Base-by-base conservation (phyloP, 495 filamentous ascomycete genomes). In the Annulohypoxylon bovei region DNA sequence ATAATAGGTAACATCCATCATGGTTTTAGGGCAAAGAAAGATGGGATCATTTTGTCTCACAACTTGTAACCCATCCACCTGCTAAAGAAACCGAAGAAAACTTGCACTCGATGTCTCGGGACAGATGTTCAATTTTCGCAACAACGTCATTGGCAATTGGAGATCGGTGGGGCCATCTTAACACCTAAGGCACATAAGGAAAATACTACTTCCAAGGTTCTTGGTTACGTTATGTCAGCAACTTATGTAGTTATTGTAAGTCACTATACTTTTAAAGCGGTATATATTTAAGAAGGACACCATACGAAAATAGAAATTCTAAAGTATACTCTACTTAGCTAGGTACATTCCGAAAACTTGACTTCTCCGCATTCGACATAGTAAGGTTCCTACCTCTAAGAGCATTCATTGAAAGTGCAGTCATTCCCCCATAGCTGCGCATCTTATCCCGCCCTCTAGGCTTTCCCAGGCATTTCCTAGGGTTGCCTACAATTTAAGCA, bases 71-170 rank as follows among this genome's bases (percentile, higher is more conserved):
- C 32, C 23, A 47, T 0, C 7, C 46, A 49, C 11, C 16, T 50
- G 46, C 28, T 50, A 23, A 50, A 50, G 46, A 50, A 42, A 42
- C 39, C 37, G 37, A 40, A 14, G 37, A 40, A 40, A 54, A 32
- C 28, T 35, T 54, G 50, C 30, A 3, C 40, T 57, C n/a, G 32
- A 62, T 62, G 40, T 50, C 37, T 62, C 30, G 56, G 57, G 11
- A 18, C 11, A 62, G 44, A 59, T 55, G 27, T 11, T 52, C 16
- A 35, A 35, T 37, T 61, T 23, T 61, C 22, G 58, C 32, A 33
- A 39, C 53, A 67, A 72, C 69, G 69, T 72, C 69, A 72, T 72
- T 62, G 37, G 50, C 28, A 67, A 62, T 67, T 59, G 50, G 39
- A 57, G 42, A 30, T 40, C 46, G 50, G 40, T 57, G 52, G 68